Evolutionary conservation across 768 basidiomycete species (phyloP), one percentile per base, ranked within the genome.

Genomic region (Pulveroboletus ravenelii): DNA sequence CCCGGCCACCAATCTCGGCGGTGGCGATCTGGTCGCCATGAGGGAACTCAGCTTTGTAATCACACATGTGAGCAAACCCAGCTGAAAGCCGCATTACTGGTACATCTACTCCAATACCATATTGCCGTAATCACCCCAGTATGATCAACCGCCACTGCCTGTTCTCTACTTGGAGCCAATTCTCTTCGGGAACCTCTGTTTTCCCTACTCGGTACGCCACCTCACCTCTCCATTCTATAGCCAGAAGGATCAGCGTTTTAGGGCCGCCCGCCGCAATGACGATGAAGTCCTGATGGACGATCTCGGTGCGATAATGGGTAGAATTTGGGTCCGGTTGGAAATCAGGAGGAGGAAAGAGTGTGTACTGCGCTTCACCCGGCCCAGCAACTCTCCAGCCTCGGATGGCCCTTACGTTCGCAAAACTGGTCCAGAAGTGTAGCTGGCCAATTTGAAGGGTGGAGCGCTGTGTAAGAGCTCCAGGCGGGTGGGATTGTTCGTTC

Each of bases 341-440:
- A 20, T 32, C 8, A 6, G 20, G 38, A n/a, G 30, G 3, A 40
- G 40, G 36, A 10, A 41, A 41, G 4, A 44, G 46, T 3, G 10
- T 29, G 15, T 47, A 58, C 3, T 43, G 14, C 14, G 23, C 18
- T 1, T 17, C 30, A 18, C 30, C 48, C 6, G 15, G 29, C 6
- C 42, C 47, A 1, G 2, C 0, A 6, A 12, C 18, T n/a, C 34
- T 27, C 36, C 25, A 10, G 1, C 18, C 5, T 35, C 52, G 52
- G n/a, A 41, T 9, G 0, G 10, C 38, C 15, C 12, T 46, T 29
- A 47, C 3, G 13, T 40, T 57, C 5, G 47, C 59, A 37, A 40
- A 4, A 25, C 48, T 51, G 5, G 59, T 61, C 59, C 59, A 60
- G 15, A 61, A 60, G 23, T 20, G 25, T 8, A 60, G 17, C 2